Evolutionary conservation across 192 early-diverging fungal species (phyloP).

Genomic region (Glomus cerebriforme): DNA sequence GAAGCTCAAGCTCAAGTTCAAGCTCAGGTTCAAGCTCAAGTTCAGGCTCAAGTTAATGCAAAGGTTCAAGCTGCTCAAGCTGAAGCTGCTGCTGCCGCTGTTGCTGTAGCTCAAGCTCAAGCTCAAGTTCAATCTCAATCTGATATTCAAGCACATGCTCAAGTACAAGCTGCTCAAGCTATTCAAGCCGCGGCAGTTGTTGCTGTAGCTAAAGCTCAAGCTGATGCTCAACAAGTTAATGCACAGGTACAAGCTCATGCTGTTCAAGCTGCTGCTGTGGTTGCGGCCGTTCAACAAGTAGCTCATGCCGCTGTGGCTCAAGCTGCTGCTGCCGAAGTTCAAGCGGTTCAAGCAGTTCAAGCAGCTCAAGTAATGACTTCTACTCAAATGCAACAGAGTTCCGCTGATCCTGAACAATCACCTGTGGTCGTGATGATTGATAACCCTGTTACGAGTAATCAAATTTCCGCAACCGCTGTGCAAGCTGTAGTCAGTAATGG

Average conservation of each 20-base stretch:
- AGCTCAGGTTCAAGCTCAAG: conserved; percentile 16
- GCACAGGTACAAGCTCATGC: not conserved
- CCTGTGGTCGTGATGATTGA: not conserved
- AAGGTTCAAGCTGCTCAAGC: not conserved
- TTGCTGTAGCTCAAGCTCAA: not conserved
- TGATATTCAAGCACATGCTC: not conserved
- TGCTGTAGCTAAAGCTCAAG: conserved; percentile 18
- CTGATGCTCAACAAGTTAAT: not conserved
- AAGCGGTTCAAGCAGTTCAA: too few relatives aligned
- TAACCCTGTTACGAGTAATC: not conserved
- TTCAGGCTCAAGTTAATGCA: conserved; percentile 6
- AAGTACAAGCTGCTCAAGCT: conserved; percentile 8
- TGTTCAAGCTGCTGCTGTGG: not conserved
- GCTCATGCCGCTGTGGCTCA: too few relatives aligned
- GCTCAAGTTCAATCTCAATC: not conserved
- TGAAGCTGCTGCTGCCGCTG: not conserved
- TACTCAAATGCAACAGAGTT: not conserved
- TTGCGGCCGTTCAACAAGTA: too few relatives aligned
- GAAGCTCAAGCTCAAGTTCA: conserved; percentile 1
- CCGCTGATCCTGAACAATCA: not conserved
- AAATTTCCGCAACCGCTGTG: not conserved
- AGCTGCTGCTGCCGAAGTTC: too few relatives aligned
- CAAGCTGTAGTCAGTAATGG: not conserved
- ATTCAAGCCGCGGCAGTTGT: not conserved
- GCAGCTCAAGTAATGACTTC: not conserved